Conservation (phyloP, 768 basidiomycete species). For the Suillus placidus region DNA sequence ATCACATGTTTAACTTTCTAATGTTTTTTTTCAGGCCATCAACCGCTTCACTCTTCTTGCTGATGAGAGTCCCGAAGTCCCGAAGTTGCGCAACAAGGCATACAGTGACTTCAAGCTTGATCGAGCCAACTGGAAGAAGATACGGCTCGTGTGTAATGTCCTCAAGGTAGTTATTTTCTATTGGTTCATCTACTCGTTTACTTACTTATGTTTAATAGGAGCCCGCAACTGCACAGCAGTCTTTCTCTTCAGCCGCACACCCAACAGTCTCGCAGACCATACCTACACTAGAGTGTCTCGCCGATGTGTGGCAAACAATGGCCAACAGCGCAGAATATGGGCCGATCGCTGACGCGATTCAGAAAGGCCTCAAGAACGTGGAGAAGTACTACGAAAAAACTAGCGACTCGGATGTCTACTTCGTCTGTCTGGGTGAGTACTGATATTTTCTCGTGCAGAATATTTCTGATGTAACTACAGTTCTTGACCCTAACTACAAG, state of each 20-base stretch:
- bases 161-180: neutral
- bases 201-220: neutral
- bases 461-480: conserved; percentile 24
- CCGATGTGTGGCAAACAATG: neutral
- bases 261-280: neutral
- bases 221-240: neutral
- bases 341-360: neutral
- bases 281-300: neutral
- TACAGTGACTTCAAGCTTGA: conserved; percentile 28
- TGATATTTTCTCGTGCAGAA: neutral
- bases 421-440: neutral
- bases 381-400: neutral
- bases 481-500: neutral
- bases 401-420: too few species aligned
- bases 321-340: neutral
- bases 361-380: neutral
- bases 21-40: neutral
- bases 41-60: conserved; percentile 2
- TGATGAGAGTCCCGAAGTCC: conserved; percentile 27
- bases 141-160: conserved; percentile 26
- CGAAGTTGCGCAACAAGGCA: neutral
- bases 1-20: too few species aligned
- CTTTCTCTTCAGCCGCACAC: neutral
- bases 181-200: neutral
- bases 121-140: conserved; percentile 26